A percentile compares a stretch with the other conserved stretches of the same genome.
phyloP scores from a whole-genome alignment of 2,329 filamentous ascomycete species.

The Colletotrichum musicola region DNA sequence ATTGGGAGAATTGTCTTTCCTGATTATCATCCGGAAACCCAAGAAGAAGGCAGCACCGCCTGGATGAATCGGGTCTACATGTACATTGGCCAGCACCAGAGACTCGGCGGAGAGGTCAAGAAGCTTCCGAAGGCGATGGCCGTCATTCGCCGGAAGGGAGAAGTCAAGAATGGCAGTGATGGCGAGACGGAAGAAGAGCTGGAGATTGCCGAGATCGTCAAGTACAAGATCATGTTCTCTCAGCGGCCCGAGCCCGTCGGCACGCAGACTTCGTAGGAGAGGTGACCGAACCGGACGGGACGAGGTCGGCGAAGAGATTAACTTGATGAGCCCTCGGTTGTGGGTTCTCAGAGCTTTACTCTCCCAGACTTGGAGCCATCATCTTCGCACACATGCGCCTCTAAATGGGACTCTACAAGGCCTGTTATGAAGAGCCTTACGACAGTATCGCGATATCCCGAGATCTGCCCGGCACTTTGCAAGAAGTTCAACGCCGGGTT shows the following conservation, averaged over 20 bases:
- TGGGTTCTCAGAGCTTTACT: neutral
- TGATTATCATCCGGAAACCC: conserved; percentile 70
- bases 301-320: neutral
- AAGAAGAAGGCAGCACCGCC: conserved; percentile 66
- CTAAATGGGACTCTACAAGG: too few species aligned
- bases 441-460: too few species aligned
- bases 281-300: neutral
- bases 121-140: conserved; percentile 84
- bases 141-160: conserved; percentile 74
- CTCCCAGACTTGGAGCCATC: too few species aligned
- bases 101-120: conserved; percentile 90
- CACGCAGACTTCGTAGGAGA: conserved; percentile 48
- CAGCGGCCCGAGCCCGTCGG: conserved; percentile 87
- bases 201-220: conserved; percentile 89
- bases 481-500: too few species aligned
- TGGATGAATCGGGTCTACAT: conserved; percentile 95
- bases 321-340: neutral
- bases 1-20: conserved; percentile 85
- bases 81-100: conserved; percentile 89
- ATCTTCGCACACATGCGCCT: too few species aligned
- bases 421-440: too few species aligned
- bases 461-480: too few species aligned
- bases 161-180: conserved; percentile 34
- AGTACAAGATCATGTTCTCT: conserved; percentile 88
- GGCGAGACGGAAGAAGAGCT: conserved; percentile 68